A percentile compares a stretch with the other conserved stretches of the same genome.
Conservation (phyloP, 441 rosid species). For the Aquilaria agallochum region DNA sequence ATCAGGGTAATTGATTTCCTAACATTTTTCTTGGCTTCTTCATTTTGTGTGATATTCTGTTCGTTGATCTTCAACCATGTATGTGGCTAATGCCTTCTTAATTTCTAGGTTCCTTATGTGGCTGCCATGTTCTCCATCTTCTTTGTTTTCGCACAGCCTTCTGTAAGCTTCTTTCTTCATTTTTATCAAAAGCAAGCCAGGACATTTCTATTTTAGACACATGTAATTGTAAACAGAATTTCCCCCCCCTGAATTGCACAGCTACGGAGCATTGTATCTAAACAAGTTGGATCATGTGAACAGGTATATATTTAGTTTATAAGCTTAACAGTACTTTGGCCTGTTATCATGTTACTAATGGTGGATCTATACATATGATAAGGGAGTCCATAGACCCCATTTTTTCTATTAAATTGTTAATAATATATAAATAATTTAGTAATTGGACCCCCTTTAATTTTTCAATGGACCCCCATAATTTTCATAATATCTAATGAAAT, state of each 20-base stretch:
- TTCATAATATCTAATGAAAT: no score
- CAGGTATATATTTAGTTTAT: constrained; percentile 45
- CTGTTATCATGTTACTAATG: no score
- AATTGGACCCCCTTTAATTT: no score
- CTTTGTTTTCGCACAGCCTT: constrained; percentile 64
- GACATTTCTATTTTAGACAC: neutral
- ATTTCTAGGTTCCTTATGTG: constrained; percentile 71
- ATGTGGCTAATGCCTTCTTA: constrained; percentile 18
- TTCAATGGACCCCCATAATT: no score
- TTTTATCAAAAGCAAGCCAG: neutral
- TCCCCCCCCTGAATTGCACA: constrained; percentile 18
- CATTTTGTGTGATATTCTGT: neutral
- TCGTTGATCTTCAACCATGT: neutral
- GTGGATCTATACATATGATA: no score
- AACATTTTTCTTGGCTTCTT: constrained; percentile 6
- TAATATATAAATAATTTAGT: no score
- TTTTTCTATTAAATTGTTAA: no score
- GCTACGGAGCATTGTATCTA: constrained; percentile 87
- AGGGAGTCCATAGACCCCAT: no score
- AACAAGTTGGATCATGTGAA: constrained; percentile 73
- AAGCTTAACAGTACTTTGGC: neutral
- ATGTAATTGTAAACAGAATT: neutral
- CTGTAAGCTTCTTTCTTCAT: constrained; percentile 45
- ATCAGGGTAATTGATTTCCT: constrained; percentile 51
- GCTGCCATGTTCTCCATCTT: constrained; percentile 63